Percentiles rank a stretch among this genome's conserved stretches.
Conservation (phyloP, 441 rosid genomes). For the Hypseocharis bilobata region DNA sequence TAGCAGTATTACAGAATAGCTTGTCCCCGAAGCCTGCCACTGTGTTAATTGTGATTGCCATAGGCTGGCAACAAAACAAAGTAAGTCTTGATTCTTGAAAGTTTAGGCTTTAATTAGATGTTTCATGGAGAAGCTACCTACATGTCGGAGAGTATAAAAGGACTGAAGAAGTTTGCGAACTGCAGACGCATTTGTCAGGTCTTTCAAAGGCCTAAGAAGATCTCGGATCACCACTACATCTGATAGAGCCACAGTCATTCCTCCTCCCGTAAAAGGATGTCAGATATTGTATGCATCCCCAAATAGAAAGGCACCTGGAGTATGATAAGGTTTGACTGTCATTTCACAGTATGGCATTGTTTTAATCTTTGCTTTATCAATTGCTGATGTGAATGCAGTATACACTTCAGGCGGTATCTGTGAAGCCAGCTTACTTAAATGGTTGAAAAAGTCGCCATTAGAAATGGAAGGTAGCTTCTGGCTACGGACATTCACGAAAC, state of each 20-base stretch:
- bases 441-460: constrained; percentile 19
- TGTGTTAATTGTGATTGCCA: no score
- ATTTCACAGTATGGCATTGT: constrained; percentile 19
- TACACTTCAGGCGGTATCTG: constrained; percentile 18
- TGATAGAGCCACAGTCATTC: constrained; percentile 23
- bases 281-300: constrained; percentile 22
- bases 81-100: no score
- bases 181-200: constrained; percentile 4
- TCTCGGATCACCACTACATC: constrained; percentile 21
- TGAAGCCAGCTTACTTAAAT: constrained; percentile 18
- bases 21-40: no score
- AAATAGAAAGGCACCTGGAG: constrained; percentile 16
- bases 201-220: constrained; percentile 14
- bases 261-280: constrained; percentile 21
- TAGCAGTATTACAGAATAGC: no score
- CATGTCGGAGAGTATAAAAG: constrained; percentile 20
- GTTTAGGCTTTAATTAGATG: no score
- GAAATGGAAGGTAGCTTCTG: constrained; percentile 23
- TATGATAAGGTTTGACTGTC: constrained; percentile 17
- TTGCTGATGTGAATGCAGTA: constrained; percentile 11
- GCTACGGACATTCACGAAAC: constrained; percentile 22
- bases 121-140: constrained; percentile 5
- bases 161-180: constrained; percentile 16
- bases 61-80: no score
- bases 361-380: constrained; percentile 16